phyloP scores from a whole-genome alignment of 305 asterid genomes.

The Ilex paraguariensis region DNA sequence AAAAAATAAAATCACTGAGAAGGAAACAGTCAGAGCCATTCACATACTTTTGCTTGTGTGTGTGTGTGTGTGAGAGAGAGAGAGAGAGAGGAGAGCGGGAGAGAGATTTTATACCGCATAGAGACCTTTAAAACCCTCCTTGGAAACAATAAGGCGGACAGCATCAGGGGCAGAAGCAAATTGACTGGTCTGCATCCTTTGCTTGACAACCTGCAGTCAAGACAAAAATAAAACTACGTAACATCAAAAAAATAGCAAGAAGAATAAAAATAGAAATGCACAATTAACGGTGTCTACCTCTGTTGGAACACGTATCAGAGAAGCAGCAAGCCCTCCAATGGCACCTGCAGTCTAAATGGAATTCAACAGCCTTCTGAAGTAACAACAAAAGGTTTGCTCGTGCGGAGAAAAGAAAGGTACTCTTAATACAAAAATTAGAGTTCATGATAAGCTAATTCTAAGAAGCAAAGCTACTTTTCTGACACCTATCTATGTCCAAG shows the following conservation, averaged over 20 bases:
- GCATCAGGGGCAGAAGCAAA: constrained; percentile 84
- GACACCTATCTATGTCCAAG: not conserved
- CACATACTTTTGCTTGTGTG: too few relatives aligned
- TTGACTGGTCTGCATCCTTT: constrained; percentile 84
- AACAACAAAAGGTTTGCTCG: not conserved
- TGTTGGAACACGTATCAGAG: constrained; percentile 92
- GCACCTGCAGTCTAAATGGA: constrained; percentile 82
- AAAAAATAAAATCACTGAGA: too few relatives aligned
- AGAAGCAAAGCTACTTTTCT: too few relatives aligned
- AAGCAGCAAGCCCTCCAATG: constrained; percentile 94
- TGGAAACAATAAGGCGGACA: constrained; percentile 60
- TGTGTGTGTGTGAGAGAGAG: not conserved
- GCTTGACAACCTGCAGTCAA: constrained; percentile 69
- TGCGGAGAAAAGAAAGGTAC: not conserved
- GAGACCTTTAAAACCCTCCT: constrained; percentile 84
- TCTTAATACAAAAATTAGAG: not conserved
- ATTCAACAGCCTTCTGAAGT: constrained; percentile 10
- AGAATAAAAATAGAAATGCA: constrained; percentile 2
- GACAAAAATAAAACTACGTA: constrained; percentile 13
- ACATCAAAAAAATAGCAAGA: constrained; percentile 7
- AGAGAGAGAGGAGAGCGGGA: not conserved
- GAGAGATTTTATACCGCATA: constrained; percentile 56
- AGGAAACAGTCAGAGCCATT: too few relatives aligned
- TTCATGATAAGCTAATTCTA: too few relatives aligned
- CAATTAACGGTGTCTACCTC: constrained; percentile 44